A percentile compares a stretch with the other conserved stretches of the same genome.
Evolutionary conservation across 805 yeast species (phyloP).

Genomic region (Zygosaccharomyces rouxii): DNA sequence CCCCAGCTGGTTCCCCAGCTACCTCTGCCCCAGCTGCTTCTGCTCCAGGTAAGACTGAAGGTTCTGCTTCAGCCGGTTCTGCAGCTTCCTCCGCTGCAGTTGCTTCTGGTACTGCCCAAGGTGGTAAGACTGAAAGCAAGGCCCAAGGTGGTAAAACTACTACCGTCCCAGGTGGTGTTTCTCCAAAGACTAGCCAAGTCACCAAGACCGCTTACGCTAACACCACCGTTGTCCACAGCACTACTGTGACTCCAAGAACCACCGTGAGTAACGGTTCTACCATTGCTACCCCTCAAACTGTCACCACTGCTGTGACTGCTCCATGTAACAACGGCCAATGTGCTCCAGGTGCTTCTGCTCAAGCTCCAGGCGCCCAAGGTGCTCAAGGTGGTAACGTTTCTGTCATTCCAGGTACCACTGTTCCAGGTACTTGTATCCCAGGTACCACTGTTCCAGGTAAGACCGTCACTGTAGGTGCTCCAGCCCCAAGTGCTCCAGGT

Average conservation of each 20-base stretch:
- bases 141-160: neutral
- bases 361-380: neutral
- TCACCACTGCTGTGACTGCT: conserved; percentile 1
- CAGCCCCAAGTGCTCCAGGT: conserved; percentile 12
- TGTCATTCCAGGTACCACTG: neutral
- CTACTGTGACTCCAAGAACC: conserved; percentile 3
- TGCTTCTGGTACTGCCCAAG: neutral
- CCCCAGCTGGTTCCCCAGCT: neutral
- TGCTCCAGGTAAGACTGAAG: neutral
- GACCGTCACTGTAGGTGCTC: neutral
- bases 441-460: neutral
- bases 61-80: neutral
- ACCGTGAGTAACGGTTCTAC: conserved; percentile 2
- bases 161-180: neutral
- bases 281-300: neutral
- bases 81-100: neutral
- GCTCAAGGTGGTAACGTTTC: neutral
- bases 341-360: neutral
- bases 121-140: neutral
- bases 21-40: neutral
- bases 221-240: conserved; percentile 4
- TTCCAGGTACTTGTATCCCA: neutral
- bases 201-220: conserved; percentile 4
- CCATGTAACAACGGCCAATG: neutral
- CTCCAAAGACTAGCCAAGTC: conserved; percentile 3